A percentile compares a stretch with the other conserved stretches of the same genome.
Conservation (phyloP, 2,329 filamentous ascomycete genomes). For the Cladophialophora yegresii region DNA sequence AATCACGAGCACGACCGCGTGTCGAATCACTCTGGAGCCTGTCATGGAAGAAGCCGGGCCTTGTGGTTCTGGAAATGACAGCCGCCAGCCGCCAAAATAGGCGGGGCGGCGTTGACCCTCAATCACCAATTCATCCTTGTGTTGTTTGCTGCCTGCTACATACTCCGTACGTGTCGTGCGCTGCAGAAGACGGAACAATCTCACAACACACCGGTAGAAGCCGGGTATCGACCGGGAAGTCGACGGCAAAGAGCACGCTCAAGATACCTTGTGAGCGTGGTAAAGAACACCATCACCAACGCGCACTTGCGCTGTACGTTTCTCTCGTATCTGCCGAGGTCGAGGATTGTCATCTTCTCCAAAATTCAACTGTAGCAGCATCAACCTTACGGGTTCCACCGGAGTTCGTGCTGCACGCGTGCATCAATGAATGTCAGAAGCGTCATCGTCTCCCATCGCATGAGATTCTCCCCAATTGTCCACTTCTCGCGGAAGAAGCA, state of each 20-base stretch:
- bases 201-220: neutral
- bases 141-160: neutral
- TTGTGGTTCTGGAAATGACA: neutral
- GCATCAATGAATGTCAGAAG: neutral
- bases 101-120: neutral
- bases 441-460: neutral
- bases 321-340: neutral
- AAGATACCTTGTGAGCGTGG: neutral
- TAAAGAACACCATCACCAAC: neutral
- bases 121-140: neutral
- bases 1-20: neutral
- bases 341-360: neutral
- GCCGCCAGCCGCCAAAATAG: neutral
- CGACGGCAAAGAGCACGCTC: neutral
- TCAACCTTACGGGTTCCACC: neutral
- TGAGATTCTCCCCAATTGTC: neutral
- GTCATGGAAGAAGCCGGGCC: neutral
- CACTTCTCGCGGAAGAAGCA: neutral
- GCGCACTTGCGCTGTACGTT: no score
- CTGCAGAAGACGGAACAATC: neutral
- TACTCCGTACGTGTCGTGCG: neutral
- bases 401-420: no score
- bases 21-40: slow-evolving; percentile 25
- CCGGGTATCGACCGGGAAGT: neutral
- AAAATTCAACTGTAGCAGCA: neutral